Conservation (phyloP, 2,329 filamentous ascomycete genomes). For the Bipolaris zeicola region DNA sequence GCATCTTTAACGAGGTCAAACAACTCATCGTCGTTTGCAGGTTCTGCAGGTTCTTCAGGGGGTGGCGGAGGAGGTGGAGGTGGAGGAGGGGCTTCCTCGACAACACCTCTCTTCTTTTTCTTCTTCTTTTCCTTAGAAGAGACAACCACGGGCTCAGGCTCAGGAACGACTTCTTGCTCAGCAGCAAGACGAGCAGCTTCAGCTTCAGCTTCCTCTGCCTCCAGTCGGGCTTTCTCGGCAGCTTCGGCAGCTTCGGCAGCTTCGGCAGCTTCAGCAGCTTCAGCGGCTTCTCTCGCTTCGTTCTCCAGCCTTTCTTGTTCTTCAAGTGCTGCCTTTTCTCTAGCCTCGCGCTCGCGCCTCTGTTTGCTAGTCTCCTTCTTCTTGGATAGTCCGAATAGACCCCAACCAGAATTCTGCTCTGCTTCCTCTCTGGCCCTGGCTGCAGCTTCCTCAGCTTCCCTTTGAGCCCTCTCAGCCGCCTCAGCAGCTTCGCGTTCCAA, state of each 20-base stretch:
- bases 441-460: slow-evolving; percentile 25
- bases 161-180: slow-evolving; percentile 33
- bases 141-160: slow-evolving; percentile 33
- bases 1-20: slow-evolving; percentile 44
- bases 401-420: slow-evolving; percentile 34
- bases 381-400: slow-evolving; percentile 22
- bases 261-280: slow-evolving; percentile 24
- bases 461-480: slow-evolving; percentile 26
- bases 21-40: slow-evolving; percentile 38
- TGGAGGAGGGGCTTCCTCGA: slow-evolving; percentile 24
- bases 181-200: slow-evolving; percentile 22
- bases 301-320: slow-evolving; percentile 35
- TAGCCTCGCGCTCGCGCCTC: slow-evolving; percentile 35
- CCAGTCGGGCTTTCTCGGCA: slow-evolving; percentile 36
- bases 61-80: slow-evolving; percentile 19
- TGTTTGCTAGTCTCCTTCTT: slow-evolving; percentile 47
- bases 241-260: no score
- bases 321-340: slow-evolving; percentile 36
- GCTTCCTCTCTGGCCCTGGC: slow-evolving; percentile 24
- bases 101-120: slow-evolving; percentile 41
- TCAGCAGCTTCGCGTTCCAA: slow-evolving; percentile 44
- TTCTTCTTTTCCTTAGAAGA: slow-evolving; percentile 45
- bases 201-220: slow-evolving; percentile 41
- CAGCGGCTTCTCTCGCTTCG: slow-evolving; percentile 40
- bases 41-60: slow-evolving; percentile 23